These are phyloP conservation scores for Globisporangium nodosum DNA, from an alignment of 352 stramenopile genomes.

Conservation along the genomic window DNA sequence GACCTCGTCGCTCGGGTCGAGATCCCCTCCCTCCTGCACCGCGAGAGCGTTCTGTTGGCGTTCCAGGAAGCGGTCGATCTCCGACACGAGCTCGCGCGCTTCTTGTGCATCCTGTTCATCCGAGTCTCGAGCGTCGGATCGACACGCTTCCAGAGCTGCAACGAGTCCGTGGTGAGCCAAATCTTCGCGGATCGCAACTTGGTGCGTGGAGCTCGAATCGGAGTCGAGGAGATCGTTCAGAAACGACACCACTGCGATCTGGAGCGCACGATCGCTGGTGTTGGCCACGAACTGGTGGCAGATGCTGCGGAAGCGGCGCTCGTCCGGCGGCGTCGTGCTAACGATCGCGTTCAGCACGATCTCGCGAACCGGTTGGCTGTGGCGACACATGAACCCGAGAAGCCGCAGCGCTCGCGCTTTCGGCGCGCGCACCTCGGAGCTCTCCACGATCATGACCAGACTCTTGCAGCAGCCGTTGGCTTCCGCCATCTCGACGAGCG, in stretches of 20 bases:
- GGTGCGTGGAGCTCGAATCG: constrained; percentile 20
- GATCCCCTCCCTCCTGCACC: background rate
- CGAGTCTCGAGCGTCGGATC: background rate
- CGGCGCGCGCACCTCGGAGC: constrained; percentile 12
- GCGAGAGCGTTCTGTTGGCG: background rate
- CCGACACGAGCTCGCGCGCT: background rate
- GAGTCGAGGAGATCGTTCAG: constrained; percentile 36
- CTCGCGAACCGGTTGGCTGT: constrained; percentile 20
- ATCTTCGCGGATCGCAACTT: constrained; percentile 35
- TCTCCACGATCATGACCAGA: constrained; percentile 25
- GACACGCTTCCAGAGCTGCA: constrained; percentile 22
- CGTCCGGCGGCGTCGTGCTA: constrained; percentile 5
- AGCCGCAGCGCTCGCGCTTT: constrained; percentile 31
- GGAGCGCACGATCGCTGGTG: constrained; percentile 18
- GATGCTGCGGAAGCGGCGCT: constrained; percentile 23
- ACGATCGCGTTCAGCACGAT: constrained; percentile 26
- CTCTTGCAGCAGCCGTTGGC: constrained; percentile 22
- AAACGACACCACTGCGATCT: constrained; percentile 36
- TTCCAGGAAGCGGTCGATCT: constrained; percentile 5
- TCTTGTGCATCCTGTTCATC: background rate
- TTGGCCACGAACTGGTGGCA: constrained; percentile 21
- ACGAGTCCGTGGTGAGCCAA: constrained; percentile 28
- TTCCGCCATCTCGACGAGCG: constrained; percentile 25
- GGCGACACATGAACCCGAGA: constrained; percentile 26
- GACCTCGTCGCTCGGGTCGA: background rate